Evolutionary conservation across 805 yeast species (phyloP), one percentile per base, ranked within the genome.

Genomic region (Teunomyces panamensis): DNA sequence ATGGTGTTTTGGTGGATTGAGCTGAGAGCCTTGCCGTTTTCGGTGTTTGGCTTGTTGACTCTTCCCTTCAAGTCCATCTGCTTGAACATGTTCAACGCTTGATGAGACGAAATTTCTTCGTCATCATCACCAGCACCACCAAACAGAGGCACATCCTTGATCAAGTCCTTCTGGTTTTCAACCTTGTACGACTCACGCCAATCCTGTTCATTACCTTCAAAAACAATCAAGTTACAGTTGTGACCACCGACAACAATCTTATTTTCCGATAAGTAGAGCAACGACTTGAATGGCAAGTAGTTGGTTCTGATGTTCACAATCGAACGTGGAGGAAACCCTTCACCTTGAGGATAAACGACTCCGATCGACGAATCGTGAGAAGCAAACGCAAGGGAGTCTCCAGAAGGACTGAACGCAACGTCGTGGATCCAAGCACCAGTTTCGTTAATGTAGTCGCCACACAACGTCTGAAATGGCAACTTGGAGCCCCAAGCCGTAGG

Each of bases 61-160:
- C 87, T 80, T 50, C 99, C 99, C 75, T 90, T 94, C 65, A 92
- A 79, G 70, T 94, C 99, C 78, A 94, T 74, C 68, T 92, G 96
- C 68, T 89, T 84, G 74, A 94, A 94, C 91, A 92, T 89, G 71
- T 87, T 87, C 66, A 94, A 79, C 5, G 95, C 95, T 54, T 85
- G 80, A 53, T 86, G 87, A 53, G 87, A 85, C 45, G 78, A 78
- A 48, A 77, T 79, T 47, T 80, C 88, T 42, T 75, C 80, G 37
- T 75, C 81, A 44, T 73, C 79, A 37, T 72, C 78, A 14, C 63
- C 67, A 7, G 46, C 51, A 9, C 46, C 39, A 10, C 71, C 53
- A 17, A 36, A 29, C n/a, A 54, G 59, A n/a, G 69, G 60, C 32
- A 71, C 81, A 56, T 82, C 90, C 43, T 65, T 67, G 41, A 63